A percentile compares a stretch with the other conserved stretches of the same genome.
These are phyloP conservation scores for Phaeosphaeria sp. DNA, from an alignment of 2,329 filamentous ascomycete species.

Conservation along the genomic window DNA sequence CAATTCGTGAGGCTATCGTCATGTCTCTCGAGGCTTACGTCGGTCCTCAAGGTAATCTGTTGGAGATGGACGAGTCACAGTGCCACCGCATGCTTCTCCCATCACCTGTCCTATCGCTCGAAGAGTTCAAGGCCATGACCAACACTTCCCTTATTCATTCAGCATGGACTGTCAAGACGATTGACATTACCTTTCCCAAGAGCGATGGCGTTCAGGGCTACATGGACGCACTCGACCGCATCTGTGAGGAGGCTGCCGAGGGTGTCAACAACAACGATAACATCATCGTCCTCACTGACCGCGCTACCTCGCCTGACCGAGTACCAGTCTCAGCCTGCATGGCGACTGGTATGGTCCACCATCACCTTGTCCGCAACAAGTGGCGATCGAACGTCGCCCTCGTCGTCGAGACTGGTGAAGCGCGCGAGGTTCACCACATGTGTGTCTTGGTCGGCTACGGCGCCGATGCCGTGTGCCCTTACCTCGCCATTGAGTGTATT, in stretches of 20 bases:
- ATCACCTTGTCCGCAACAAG: constrained; percentile 93
- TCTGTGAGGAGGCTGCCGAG: constrained; percentile 83
- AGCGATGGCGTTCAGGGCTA: constrained; percentile 82
- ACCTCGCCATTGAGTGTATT: constrained; percentile 95
- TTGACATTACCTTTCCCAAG: constrained; percentile 94
- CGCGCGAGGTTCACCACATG: constrained; percentile 98
- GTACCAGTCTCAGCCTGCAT: constrained; percentile 86
- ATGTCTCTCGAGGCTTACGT: constrained; percentile 98
- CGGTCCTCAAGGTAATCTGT: constrained; percentile 90
- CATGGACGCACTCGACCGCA: constrained; percentile 83
- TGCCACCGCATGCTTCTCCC: constrained; percentile 85
- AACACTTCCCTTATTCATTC: constrained; percentile 76
- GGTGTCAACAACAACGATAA: constrained; percentile 84
- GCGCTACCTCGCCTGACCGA: constrained; percentile 80
- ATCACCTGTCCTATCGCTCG: constrained; percentile 86
- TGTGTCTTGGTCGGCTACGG: constrained; percentile 97
- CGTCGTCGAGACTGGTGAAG: constrained; percentile 90
- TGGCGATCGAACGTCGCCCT: constrained; percentile 90
- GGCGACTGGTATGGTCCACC: constrained; percentile 92
- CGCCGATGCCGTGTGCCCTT: constrained; percentile 92
- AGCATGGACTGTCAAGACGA: constrained; percentile 86
- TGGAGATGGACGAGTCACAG: constrained; percentile 91
- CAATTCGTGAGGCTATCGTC: constrained; percentile 95
- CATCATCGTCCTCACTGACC: constrained; percentile 88
- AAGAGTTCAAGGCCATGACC: constrained; percentile 87